phyloP scores from a whole-genome alignment of 345 rosid species.

The Hibiscus syriacus region DNA sequence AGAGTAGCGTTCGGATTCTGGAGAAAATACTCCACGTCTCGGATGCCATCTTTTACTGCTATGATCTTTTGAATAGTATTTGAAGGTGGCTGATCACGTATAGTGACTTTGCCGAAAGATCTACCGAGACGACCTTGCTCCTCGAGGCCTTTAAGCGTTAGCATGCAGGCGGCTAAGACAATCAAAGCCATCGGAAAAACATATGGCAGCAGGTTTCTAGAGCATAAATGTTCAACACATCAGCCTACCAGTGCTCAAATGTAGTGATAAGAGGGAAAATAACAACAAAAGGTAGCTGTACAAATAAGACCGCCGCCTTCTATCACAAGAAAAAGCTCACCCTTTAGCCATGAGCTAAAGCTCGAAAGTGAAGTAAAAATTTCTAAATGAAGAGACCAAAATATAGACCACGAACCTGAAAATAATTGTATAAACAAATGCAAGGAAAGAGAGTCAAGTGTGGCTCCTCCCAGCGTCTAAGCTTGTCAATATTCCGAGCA shows the following conservation, averaged over 20 bases:
- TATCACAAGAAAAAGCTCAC: not conserved
- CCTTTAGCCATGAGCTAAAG: not conserved
- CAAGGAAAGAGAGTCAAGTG: slow-evolving; percentile 72
- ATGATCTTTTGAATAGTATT: slow-evolving; percentile 90
- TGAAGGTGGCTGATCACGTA: slow-evolving; percentile 93
- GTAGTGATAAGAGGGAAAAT: not conserved
- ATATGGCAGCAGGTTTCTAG: slow-evolving; percentile 71
- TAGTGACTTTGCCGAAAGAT: slow-evolving; percentile 72
- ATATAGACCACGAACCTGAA: slow-evolving; percentile 44
- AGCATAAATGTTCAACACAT: not conserved
- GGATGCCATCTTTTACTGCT: slow-evolving; percentile 91
- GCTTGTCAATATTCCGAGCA: slow-evolving; percentile 56
- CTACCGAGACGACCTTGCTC: slow-evolving; percentile 97
- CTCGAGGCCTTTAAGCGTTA: slow-evolving; percentile 76
- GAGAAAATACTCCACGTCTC: slow-evolving; percentile 64
- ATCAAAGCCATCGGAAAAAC: slow-evolving; percentile 57
- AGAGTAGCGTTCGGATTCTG: slow-evolving; percentile 80
- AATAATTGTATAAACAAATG: slow-evolving; percentile 52
- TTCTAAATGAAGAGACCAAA: not conserved
- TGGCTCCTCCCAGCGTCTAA: slow-evolving; percentile 89
- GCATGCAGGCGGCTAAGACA: slow-evolving; percentile 66
- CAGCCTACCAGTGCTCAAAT: not conserved
- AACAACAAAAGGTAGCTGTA: not conserved
- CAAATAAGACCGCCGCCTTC: not conserved
- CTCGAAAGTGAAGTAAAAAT: no score